Conservation (phyloP, 805 yeast species). For the Torulaspora franciscae region DNA sequence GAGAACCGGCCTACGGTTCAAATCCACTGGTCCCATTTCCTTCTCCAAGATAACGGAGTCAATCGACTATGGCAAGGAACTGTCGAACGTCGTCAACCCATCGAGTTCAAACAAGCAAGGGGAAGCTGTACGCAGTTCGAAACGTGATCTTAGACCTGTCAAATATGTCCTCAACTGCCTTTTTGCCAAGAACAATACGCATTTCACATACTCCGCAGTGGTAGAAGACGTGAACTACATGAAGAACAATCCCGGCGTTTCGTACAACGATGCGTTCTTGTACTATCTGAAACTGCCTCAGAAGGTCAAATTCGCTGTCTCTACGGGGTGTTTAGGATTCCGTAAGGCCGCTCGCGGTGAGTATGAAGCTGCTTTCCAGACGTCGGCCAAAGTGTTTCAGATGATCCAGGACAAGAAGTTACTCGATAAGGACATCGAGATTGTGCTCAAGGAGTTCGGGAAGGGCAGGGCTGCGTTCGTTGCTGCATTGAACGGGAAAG, state of each 20-base stretch:
- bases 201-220: slow-evolving; percentile 67
- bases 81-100: slow-evolving; percentile 19
- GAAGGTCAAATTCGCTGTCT: slow-evolving; percentile 58
- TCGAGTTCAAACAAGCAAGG: background rate
- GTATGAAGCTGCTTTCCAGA: slow-evolving; percentile 89
- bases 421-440: slow-evolving; percentile 60
- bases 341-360: slow-evolving; percentile 86
- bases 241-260: slow-evolving; percentile 48
- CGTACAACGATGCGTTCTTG: slow-evolving; percentile 66
- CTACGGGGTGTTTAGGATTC: slow-evolving; percentile 87
- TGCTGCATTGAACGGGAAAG: slow-evolving; percentile 82
- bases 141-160: slow-evolving; percentile 34
- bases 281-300: slow-evolving; percentile 78
- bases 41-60: slow-evolving; percentile 18
- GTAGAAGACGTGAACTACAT: slow-evolving; percentile 58
- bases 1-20: slow-evolving; percentile 3
- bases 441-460: slow-evolving; percentile 77
- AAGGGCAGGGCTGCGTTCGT: slow-evolving; percentile 85
- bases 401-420: slow-evolving; percentile 59
- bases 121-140: background rate
- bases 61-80: slow-evolving; percentile 12
- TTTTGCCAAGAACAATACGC: slow-evolving; percentile 80
- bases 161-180: slow-evolving; percentile 70
- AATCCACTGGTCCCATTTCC: slow-evolving; percentile 11
- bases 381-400: slow-evolving; percentile 66